Evolutionary conservation across 768 basidiomycete species (phyloP), one percentile per base, ranked within the genome.

Genomic region (Hysterangium stoloniferum): DNA sequence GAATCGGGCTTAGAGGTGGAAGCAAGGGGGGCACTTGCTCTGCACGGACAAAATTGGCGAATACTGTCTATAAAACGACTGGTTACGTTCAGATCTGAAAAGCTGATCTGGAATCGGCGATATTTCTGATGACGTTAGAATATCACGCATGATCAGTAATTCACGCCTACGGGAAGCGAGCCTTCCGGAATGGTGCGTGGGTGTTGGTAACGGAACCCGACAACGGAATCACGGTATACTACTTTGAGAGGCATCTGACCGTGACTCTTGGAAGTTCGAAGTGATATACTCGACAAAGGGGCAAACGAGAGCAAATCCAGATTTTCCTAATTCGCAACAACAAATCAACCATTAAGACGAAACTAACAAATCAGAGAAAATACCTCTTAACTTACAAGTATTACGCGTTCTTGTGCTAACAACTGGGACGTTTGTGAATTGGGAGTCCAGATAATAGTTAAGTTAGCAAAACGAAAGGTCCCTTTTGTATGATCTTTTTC

Each of bases 31-130:
- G n/a, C n/a, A n/a, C n/a, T 51, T 22, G 41, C 38, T 34, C 32
- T 51, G 38, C 40, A 51, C 9, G 37, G 49, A 29, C 49, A 51
- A 12, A 43, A 32, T 4, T 27, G 49, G 22, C 29, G 38, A 37
- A 51, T 51, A 13, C 37, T 41, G 27, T 51, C 20, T 7, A 51
- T 32, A 24, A 51, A 51, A 12, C 32, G 38, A 22, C 27, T 32
- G 12, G 40, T 27, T 31, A 20, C 5, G 9, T 17, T 15, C 25
- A 40, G 49, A 29, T 51, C 40, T 19, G 36, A 19, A 22, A 51
- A 51, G 27, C 49, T 42, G 31, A 51, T 51, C 43, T 51, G 49
- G 32, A 51, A 51, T 19, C 49, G 38, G 17, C 49, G 49, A 24
- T 42, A 51, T 41, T 31, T 43, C 49, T 51, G 37, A 7, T 19